These are phyloP conservation scores for Pseudovirgaria hyperparasitica DNA, from an alignment of 2,329 filamentous ascomycete species.

Conservation along the genomic window DNA sequence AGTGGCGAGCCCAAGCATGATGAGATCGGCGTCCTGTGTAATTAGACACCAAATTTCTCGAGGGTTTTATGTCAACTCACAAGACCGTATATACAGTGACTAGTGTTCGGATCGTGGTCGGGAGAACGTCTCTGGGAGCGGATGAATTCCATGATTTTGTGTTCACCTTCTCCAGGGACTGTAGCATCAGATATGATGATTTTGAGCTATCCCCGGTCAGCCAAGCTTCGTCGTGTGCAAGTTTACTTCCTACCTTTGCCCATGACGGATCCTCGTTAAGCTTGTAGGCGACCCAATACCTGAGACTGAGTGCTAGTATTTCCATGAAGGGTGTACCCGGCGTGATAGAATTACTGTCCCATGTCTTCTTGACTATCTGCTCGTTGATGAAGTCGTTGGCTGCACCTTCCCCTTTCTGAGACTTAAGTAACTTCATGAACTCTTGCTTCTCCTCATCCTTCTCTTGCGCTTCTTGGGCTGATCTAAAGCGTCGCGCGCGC, in stretches of 20 bases:
- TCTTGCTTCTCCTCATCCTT: slow-evolving; percentile 87
- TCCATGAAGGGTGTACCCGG: slow-evolving; percentile 99
- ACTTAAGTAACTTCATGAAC: slow-evolving; percentile 70
- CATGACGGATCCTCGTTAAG: slow-evolving; percentile 92
- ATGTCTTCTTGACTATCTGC: slow-evolving; percentile 70
- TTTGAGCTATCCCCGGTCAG: slow-evolving; percentile 47
- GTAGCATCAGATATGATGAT: slow-evolving; percentile 98
- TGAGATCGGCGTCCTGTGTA: slow-evolving; percentile 94
- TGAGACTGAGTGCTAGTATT: slow-evolving; percentile 74
- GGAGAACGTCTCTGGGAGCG: slow-evolving; percentile 83
- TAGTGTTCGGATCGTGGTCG: slow-evolving; percentile 90
- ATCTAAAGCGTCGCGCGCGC: slow-evolving; percentile 85
- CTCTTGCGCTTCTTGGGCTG: slow-evolving; percentile 86
- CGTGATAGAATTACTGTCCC: slow-evolving; percentile 81
- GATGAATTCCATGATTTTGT: slow-evolving; percentile 99
- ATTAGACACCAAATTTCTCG: too few species aligned
- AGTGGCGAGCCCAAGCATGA: slow-evolving; percentile 94
- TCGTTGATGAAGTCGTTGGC: slow-evolving; percentile 47
- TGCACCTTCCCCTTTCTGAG: slow-evolving; percentile 46
- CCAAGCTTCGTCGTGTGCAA: slow-evolving; percentile 1
- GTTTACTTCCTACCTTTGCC: slow-evolving; percentile 47
- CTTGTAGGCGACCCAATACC: slow-evolving; percentile 97
- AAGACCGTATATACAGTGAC: slow-evolving; percentile 96
- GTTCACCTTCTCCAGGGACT: slow-evolving; percentile 93
- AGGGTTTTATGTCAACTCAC: too few species aligned